Evolutionary conservation across 129 eudicot species (phyloP), one percentile per base, ranked within the genome.

Genomic region (Logfia minima): DNA sequence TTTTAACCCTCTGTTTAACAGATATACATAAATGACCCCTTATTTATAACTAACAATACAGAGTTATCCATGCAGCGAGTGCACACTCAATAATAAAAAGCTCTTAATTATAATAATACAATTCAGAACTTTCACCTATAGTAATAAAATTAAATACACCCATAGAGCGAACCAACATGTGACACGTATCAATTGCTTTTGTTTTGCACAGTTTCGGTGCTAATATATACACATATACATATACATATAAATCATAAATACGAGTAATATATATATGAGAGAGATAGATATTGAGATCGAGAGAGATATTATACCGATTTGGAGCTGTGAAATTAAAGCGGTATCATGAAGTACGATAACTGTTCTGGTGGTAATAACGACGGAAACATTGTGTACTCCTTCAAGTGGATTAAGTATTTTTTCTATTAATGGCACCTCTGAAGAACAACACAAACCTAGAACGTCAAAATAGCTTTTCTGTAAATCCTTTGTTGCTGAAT

Each of bases 381-480:
- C 95, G 0, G 96, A 83, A 8, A 90, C 86, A 10, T 84, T 84
- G 14, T 77, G 76, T 1, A 93, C 89, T 13, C 98, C 98, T 17
- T 93, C 80, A 2, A 90, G 82, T 3, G 91, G 83, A 18, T 74
- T 83, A 4, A 93, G 82, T 18, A 93, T 78, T 35, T 75, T 88
- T 76, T 93, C 96, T 17, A 93, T 88, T 19, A 93, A 8, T 0
- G 97, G 85, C 0, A 93, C 86, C 43, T 93, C 98, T 0, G 97
- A 90, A 0, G 91, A 74, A 56, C 98, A 93, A 32, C 98, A 93
- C 3, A 93, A 45, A 0, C 98, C 98, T 52, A 83, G 16, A 9
- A 93, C 98, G 17, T 93, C 90, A 22, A 93, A 90, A 64, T 90
- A 93, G 81, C 88, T 88, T 71, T 90, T 93, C 74, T 88, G 72